Conservation (phyloP, 2,329 filamentous ascomycete genomes). For the Penicillium glabrum region DNA sequence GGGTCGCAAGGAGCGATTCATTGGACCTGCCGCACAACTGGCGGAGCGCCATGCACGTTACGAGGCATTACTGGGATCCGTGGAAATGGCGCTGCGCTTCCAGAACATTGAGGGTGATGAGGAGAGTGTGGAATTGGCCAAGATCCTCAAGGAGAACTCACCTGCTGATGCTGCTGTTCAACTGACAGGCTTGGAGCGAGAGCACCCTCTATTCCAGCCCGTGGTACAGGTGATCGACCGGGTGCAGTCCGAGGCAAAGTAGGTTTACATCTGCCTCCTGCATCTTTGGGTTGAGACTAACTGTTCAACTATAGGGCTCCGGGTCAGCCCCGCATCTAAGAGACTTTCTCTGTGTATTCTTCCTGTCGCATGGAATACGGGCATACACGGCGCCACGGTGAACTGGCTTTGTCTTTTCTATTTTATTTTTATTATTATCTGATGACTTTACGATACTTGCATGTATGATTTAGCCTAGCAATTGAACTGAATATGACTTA, state of each 20-base stretch:
- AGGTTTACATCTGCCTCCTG: conserved; percentile 10
- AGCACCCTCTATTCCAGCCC: conserved; percentile 73
- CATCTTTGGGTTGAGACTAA: conserved; percentile 10
- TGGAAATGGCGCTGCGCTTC: conserved; percentile 93
- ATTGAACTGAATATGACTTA: conserved; percentile 5
- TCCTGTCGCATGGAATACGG: conserved; percentile 31
- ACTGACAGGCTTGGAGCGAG: conserved; percentile 76
- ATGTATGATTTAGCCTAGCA: conserved; percentile 11
- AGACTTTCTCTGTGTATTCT: conserved; percentile 9
- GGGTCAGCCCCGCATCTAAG: conserved; percentile 30
- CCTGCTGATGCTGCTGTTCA: conserved; percentile 75
- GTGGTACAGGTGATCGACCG: conserved; percentile 77
- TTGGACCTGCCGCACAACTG: conserved; percentile 85
- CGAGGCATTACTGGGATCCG: conserved; percentile 72
- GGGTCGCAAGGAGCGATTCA: conserved; percentile 90
- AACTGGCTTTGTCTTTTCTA: conserved; percentile 18
- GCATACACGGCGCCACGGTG: conserved; percentile 32
- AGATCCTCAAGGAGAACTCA: conserved; percentile 74
- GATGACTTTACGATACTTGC: conserved; percentile 10
- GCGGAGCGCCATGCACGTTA: conserved; percentile 76
- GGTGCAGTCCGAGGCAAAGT: conserved; percentile 63
- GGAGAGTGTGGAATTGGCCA: conserved; percentile 80
- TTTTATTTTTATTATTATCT: conserved; percentile 2
- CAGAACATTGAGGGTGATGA: conserved; percentile 91
- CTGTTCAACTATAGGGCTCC: conserved; percentile 22